Base-by-base conservation (phyloP, 179 eudicot genomes). In the Nepenthes alata region DNA sequence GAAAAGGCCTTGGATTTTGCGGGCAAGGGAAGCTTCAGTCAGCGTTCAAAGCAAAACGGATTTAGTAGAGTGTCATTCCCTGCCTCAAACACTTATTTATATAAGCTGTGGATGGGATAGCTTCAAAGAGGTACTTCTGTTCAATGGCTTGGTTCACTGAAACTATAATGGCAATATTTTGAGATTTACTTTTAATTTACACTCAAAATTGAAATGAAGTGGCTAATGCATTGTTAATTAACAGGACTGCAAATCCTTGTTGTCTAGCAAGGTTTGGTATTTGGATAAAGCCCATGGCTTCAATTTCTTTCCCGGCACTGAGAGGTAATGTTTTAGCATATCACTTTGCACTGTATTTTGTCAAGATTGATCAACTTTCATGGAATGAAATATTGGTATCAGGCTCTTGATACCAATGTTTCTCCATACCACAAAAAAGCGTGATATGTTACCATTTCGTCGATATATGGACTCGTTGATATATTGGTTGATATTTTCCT, bases 61-160 rank as follows among this genome's bases (percentile, higher is more conserved):
- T 52, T 76, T 69, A 59, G 81, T 77, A 59, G 94, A 83, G 70
- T 75, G 72, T 64, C 83, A 70, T 38, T 62, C 80, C n/a, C 68
- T 83, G 56, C 98, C 97, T 68, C 81, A 85, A 76, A 87, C 94
- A 59, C 88, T 93, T 54, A 73, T 93, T 49, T 93, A 93, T 72
- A 87, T 93, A 70, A 87, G 98, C 75, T 90, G 94, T 71, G 95
- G 97, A 70, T 93, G 97, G 98, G 88, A 81, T 66, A 90, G 95
- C 71, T 93, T 93, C 76, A 89, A 93, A 74, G 76, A 81, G 97
- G 98, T 87, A 76, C 34, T 60, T 67, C 59, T 53, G 25, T 38
- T 14, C 53, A 14, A 61, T 7, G 8, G 44, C 10, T 5, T 58
- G 41, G 15, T 14, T 61, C 38, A 44, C 52, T 35, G 45, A 25